Evolutionary conservation across 352 stramenopile genomes (phyloP), one percentile per base, ranked within the genome.

Genomic region (Peronospora tabacina): DNA sequence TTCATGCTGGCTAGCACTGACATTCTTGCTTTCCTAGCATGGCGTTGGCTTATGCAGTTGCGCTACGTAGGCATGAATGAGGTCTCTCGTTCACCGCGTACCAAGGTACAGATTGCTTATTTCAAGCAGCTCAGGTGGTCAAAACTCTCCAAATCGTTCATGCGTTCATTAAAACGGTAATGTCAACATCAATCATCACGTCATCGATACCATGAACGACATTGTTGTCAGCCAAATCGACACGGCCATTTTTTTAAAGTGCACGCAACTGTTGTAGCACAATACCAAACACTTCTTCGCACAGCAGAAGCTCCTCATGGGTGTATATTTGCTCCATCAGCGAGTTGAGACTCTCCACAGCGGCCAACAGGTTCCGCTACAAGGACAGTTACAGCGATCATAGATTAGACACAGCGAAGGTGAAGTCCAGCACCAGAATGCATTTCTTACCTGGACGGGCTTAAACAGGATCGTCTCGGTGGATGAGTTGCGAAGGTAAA

Each of bases 401-500:
- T 56, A 38, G n/a, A 13, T 22, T 11, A 44, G 15, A 30, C 15
- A 33, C 28, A 19, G 1, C 28, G 10, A 33, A 20, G 24, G n/a
- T 11, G 12, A 40, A 43, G 11, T 7, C 8, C 22, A 26, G 22
- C 22, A 33, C 2, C 8, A 22, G 3, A 16, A 28, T 41, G 1
- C 10, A 19, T 38, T 38, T 24, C 55, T 47, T 47, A 90, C 82
- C 72, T 90, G 75, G 3, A 93, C 73, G 7, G 82, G 79, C 53
- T 87, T 87, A 56, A 90, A 90, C 41, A 93, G 58, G 24, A 93
- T 90, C 35, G 63, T 69, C 53, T 93, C 82, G 5, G 82, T 90
- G 6, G 79, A 87, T 17, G 75, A 41, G 34, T 93, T 90, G n/a
- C 71, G 68, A 33, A 93, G 59, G 41, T 93, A 93, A 22, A 84